A percentile compares a stretch with the other conserved stretches of the same genome.
These are phyloP conservation scores for Tremellales sp. DNA, from an alignment of 1,284 basidiomycete genomes.

Conservation along the genomic window DNA sequence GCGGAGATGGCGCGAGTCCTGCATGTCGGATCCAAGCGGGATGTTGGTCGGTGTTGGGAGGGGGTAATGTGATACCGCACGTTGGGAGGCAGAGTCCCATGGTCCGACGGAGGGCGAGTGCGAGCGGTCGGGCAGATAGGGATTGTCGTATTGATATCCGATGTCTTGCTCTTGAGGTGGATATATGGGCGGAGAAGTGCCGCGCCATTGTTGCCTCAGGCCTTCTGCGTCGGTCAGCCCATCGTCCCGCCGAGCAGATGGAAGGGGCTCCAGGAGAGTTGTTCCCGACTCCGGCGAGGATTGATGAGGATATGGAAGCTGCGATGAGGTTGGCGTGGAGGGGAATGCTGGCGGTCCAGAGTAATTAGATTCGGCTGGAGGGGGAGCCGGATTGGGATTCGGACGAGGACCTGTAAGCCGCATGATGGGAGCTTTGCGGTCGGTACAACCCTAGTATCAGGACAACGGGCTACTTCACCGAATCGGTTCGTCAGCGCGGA, in stretches of 20 bases:
- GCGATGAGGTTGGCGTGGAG: slow-evolving; percentile 8
- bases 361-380: not conserved
- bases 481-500: too few relatives aligned
- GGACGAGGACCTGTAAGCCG: slow-evolving; percentile 16
- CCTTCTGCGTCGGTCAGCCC: slow-evolving; percentile 6
- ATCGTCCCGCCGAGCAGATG: not conserved
- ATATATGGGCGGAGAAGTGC: not conserved
- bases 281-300: slow-evolving; percentile 13
- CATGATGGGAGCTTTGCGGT: slow-evolving; percentile 9
- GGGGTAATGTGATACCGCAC: slow-evolving; percentile 16
- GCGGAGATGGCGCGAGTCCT: slow-evolving; percentile 9
- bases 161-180: not conserved
- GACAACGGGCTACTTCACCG: too few relatives aligned
- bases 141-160: slow-evolving; percentile 14
- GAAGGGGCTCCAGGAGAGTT: slow-evolving; percentile 7
- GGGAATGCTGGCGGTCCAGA: slow-evolving; percentile 1
- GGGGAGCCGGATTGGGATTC: slow-evolving; percentile 9
- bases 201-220: slow-evolving; percentile 1
- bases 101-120: slow-evolving; percentile 27
- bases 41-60: slow-evolving; percentile 1
- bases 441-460: too few relatives aligned
- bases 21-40: slow-evolving; percentile 2
- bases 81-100: slow-evolving; percentile 42
- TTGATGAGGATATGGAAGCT: slow-evolving; percentile 16
- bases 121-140: slow-evolving; percentile 11